A percentile compares a stretch with the other conserved stretches of the same genome.
Evolutionary conservation across 352 stramenopile species (phyloP).

Genomic region (Aphanomyces euteiches): DNA sequence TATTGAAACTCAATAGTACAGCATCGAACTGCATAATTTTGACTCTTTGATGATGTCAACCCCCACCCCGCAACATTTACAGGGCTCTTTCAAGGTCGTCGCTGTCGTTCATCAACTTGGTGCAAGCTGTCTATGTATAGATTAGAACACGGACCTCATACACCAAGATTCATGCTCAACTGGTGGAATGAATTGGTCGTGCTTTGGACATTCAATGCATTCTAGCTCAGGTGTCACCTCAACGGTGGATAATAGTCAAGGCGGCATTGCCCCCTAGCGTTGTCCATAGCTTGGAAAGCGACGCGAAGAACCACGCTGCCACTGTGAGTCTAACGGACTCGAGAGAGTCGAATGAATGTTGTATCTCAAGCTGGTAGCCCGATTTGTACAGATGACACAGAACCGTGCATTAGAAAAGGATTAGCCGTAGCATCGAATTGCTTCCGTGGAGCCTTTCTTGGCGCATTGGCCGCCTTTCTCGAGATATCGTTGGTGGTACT

Average conservation of each 20-base stretch:
- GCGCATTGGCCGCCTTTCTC: slow-evolving; percentile 92
- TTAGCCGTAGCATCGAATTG: slow-evolving; percentile 90
- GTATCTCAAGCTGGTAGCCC: not conserved
- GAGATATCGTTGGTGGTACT: slow-evolving; percentile 96
- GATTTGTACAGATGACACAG: no score
- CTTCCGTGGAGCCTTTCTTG: slow-evolving; percentile 85
- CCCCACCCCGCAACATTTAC: not conserved
- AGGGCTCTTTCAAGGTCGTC: not conserved
- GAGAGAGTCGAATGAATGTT: not conserved
- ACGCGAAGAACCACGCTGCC: not conserved
- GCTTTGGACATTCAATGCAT: no score
- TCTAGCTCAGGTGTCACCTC: not conserved
- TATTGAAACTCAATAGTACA: not conserved
- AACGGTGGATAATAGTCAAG: not conserved
- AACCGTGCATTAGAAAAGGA: not conserved
- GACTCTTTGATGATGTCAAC: not conserved
- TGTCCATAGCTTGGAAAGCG: not conserved
- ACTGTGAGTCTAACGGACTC: not conserved
- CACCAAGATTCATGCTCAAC: no score
- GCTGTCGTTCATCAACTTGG: not conserved
- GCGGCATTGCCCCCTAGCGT: no score
- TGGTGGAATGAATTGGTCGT: no score
- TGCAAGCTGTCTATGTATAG: no score
- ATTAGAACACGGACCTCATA: no score
- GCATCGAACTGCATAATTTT: not conserved